Conservation (phyloP, 345 rosid genomes). For the Balakata baccata region DNA sequence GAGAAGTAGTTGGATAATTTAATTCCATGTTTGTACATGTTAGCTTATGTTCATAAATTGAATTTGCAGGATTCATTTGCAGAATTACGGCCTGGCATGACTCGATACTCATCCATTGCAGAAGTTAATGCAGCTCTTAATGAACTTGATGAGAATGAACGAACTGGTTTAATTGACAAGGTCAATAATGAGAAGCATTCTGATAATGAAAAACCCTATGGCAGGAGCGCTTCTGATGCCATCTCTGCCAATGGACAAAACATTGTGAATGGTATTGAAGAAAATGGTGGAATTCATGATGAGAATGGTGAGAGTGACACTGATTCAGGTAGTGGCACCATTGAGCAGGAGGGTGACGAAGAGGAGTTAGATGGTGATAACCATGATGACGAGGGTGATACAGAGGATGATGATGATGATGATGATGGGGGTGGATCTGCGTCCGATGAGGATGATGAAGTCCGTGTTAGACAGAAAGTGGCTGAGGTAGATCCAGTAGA, state of each 20-base stretch:
- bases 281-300: conserved; percentile 67
- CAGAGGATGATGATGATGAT: conserved; percentile 55
- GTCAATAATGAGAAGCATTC: conserved; percentile 55
- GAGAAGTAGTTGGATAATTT: neutral
- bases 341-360: conserved; percentile 67
- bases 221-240: conserved; percentile 38
- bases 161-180: conserved; percentile 53
- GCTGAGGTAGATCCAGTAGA: conserved; percentile 80
- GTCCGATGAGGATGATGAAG: conserved; percentile 86
- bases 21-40: neutral
- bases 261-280: conserved; percentile 48
- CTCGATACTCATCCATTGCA: conserved; percentile 63
- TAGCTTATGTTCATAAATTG: conserved; percentile 21
- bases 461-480: conserved; percentile 76
- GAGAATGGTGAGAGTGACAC: conserved; percentile 61
- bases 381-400: conserved; percentile 63
- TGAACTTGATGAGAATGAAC: conserved; percentile 81
- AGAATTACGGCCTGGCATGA: conserved; percentile 82
- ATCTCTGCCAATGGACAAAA: conserved; percentile 50
- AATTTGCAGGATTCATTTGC: conserved; percentile 84
- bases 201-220: conserved; percentile 54
- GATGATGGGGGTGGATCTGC: conserved; percentile 67
- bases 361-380: conserved; percentile 77
- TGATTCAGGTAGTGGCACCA: conserved; percentile 80
- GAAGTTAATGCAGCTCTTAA: conserved; percentile 75